phyloP scores from a whole-genome alignment of 306 rosid genomes.

The Prunus salicina region DNA sequence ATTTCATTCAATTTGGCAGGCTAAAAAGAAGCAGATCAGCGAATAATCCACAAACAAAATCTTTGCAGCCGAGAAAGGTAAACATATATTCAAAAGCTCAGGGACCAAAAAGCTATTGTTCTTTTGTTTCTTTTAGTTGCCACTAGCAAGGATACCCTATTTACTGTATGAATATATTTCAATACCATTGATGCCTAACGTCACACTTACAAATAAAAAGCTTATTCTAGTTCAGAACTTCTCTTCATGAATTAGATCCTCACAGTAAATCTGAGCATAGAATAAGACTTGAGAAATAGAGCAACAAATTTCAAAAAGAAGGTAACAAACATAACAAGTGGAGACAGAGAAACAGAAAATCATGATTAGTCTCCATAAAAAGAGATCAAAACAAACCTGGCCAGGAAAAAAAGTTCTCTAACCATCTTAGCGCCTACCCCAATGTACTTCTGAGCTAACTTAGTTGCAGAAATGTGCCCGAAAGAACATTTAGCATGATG shows the following conservation, averaged over 20 bases:
- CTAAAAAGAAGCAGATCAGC: background rate
- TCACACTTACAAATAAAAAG: background rate
- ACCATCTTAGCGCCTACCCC: conserved; percentile 99
- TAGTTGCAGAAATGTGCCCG: conserved; percentile 96
- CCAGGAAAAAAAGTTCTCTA: conserved; percentile 96
- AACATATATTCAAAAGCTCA: background rate
- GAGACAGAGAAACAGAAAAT: background rate
- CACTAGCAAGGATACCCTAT: no score
- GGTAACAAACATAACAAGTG: background rate
- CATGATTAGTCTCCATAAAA: background rate
- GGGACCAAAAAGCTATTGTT: background rate
- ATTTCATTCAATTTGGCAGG: background rate
- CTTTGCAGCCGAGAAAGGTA: background rate
- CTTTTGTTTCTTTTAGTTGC: background rate
- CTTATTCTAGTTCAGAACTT: background rate
- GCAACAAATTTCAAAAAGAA: background rate
- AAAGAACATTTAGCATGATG: conserved; percentile 50
- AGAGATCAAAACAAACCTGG: conserved; percentile 64
- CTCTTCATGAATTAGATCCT: background rate
- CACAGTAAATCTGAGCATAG: background rate
- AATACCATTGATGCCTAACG: background rate
- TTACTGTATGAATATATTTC: no score
- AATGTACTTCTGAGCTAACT: conserved; percentile 92
- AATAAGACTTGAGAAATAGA: background rate
- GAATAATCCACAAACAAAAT: background rate